Percentiles rank a stretch among this genome's conserved stretches.
Conservation (phyloP, 108 stramenopile genomes). For the Parietichytrium sp. region DNA sequence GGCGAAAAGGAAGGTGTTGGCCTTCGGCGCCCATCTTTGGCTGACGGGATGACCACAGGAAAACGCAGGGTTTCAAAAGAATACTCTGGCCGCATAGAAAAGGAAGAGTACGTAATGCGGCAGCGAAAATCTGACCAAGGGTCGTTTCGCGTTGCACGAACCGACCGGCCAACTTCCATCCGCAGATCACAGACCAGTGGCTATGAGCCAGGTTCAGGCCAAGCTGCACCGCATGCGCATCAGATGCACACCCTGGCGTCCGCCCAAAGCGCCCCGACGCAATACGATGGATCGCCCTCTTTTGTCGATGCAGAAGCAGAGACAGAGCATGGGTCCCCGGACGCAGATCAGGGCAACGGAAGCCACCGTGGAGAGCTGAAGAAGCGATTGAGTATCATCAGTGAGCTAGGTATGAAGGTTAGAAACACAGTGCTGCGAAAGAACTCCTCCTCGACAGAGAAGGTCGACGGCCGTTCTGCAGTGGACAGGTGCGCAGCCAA, state of each 20-base stretch:
- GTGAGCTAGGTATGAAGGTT: neutral
- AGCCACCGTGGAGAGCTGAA: neutral
- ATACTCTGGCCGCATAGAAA: neutral
- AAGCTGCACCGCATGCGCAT: neutral
- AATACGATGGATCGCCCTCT: neutral
- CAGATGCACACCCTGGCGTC: neutral
- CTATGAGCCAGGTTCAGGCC: neutral
- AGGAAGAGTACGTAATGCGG: neutral
- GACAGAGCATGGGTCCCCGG: neutral
- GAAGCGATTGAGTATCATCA: neutral
- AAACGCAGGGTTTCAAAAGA: conserved; percentile 19
- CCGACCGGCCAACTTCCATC: neutral
- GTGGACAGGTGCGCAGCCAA: conserved; percentile 13
- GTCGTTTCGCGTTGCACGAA: conserved; percentile 8
- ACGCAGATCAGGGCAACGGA: neutral
- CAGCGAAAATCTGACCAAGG: neutral
- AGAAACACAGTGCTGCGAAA: neutral
- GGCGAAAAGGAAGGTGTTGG: no score
- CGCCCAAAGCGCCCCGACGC: neutral
- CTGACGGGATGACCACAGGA: neutral
- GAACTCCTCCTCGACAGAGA: neutral
- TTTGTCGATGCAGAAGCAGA: neutral
- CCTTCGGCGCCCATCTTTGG: no score
- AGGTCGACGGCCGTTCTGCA: neutral
- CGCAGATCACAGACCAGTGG: neutral